A percentile compares a stretch with the other conserved stretches of the same genome.
Evolutionary conservation across 2,329 filamentous ascomycete genomes (phyloP).

Genomic region (Exophiala xenobiotica): DNA sequence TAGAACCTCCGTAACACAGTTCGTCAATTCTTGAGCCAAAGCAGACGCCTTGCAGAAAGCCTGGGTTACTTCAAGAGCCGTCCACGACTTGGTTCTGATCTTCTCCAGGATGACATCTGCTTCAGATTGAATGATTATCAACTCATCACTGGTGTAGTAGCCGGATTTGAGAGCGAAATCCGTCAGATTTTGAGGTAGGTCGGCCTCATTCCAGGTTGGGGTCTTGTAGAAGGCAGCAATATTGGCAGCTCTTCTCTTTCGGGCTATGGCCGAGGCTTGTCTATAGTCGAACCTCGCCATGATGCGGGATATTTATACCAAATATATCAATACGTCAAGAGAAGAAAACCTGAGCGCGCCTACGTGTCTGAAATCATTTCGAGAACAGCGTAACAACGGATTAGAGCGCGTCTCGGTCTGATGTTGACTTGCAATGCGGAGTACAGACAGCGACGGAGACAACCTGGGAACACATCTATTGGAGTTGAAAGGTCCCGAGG

Average conservation of each 20-base stretch:
- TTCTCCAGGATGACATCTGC: conserved; percentile 38
- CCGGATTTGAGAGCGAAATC: conserved; percentile 46
- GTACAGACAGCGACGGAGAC: background rate
- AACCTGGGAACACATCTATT: background rate
- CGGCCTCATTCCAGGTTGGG: conserved; percentile 24
- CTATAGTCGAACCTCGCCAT: conserved; percentile 33
- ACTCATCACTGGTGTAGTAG: conserved; percentile 57
- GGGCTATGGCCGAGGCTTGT: conserved; percentile 40
- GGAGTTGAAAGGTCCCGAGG: background rate
- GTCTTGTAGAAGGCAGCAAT: conserved; percentile 30
- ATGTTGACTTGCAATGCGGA: background rate
- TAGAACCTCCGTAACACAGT: conserved; percentile 60
- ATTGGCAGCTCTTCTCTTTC: conserved; percentile 31
- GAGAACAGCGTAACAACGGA: background rate
- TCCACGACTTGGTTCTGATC: conserved; percentile 44
- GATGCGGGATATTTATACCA: no score
- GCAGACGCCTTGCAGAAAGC: conserved; percentile 55
- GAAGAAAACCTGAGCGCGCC: no score
- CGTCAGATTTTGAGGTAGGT: conserved; percentile 29
- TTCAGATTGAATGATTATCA: conserved; percentile 49
- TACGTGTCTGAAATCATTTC: no score
- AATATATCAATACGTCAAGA: no score
- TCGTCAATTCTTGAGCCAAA: conserved; percentile 44
- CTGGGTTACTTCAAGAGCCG: conserved; percentile 52
- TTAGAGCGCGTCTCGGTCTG: background rate